Evolutionary conservation across 202 grass and related monocot genomes (phyloP), one percentile per base, ranked within the genome.

Genomic region (Carex arenaria): DNA sequence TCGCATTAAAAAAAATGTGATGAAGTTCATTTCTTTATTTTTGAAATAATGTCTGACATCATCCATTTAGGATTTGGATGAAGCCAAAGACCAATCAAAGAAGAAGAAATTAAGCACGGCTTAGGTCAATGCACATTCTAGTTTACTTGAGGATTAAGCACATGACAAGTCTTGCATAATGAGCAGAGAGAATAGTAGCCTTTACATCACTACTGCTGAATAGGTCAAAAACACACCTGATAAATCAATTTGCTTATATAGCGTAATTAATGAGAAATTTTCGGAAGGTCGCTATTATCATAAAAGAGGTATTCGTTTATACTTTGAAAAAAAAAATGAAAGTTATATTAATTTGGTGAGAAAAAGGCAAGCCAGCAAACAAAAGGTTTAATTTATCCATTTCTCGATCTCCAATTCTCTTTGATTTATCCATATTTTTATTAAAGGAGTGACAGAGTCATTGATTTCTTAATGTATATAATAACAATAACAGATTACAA

Each of bases 111-210:
- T 40, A 1, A 56, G 57, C 72, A 77, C n/a, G 78, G 45, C 82
- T 92, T 82, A 61, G 83, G 86, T 88, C 90, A 88, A 81, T 76
- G 47, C 23, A 40, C 6, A 30, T 10, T 62, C 1, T 9, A 42
- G 28, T 80, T 42, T 80, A 20, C 40, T 66, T 74, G 64, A 47
- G 85, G 82, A 31, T 72, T 82, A 90, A 86, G 80, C 67, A 86
- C 76, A 84, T 84, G 10, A 42, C 17, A 22, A 13, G 70, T 74
- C 13, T 40, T 26, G 26, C 26, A 26, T 26, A 26, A 26, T 26
- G 26, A 26, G 26, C 26, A 26, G n/a, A n/a, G n/a, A n/a, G n/a
- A n/a, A n/a, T n/a, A n/a, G n/a, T n/a, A n/a, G n/a, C n/a, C n/a
- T n/a, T n/a, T n/a, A n/a, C n/a, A n/a, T n/a, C n/a, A n/a, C n/a